A percentile compares a stretch with the other conserved stretches of the same genome.
Evolutionary conservation across 2,329 filamentous ascomycete genomes (phyloP).

Genomic region (Amylocarpus encephaloides): DNA sequence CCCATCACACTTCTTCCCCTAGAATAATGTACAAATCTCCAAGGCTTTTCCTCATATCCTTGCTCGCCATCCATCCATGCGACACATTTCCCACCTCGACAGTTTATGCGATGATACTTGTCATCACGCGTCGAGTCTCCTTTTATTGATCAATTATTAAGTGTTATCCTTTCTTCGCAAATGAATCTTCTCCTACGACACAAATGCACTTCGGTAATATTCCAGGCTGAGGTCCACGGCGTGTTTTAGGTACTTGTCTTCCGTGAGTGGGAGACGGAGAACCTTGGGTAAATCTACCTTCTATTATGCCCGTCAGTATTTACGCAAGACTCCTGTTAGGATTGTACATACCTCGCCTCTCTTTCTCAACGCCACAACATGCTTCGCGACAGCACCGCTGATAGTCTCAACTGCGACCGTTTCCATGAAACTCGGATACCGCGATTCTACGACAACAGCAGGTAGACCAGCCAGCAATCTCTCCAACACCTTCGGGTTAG

Average conservation of each 20-base stretch:
- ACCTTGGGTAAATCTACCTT: conserved; percentile 42
- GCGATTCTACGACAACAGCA: conserved; percentile 37
- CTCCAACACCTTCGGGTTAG: conserved; percentile 44
- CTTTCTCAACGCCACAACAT: conserved; percentile 50
- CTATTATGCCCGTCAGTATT: conserved; percentile 28
- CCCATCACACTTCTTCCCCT: conserved; percentile 2
- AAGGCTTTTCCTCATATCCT: conserved; percentile 17
- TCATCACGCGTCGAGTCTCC: neutral
- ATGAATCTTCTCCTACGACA: conserved; percentile 15
- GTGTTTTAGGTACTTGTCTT: conserved; percentile 65
- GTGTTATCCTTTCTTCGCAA: neutral
- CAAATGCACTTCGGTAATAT: conserved; percentile 47
- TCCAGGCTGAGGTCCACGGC: conserved; percentile 62
- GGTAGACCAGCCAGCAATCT: conserved; percentile 51
- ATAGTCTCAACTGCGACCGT: conserved; percentile 77
- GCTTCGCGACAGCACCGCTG: conserved; percentile 63
- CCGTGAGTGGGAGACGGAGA: conserved; percentile 59
- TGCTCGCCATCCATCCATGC: conserved; percentile 20
- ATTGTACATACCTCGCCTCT: conserved; percentile 48
- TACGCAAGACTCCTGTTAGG: neutral
- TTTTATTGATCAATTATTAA: neutral
- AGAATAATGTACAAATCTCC: conserved; percentile 15
- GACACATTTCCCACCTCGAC: neutral
- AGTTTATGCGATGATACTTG: neutral
- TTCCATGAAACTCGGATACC: conserved; percentile 43